Evolutionary conservation across 2,329 filamentous ascomycete species (phyloP).

Genomic region (Nectriaceae sp.): DNA sequence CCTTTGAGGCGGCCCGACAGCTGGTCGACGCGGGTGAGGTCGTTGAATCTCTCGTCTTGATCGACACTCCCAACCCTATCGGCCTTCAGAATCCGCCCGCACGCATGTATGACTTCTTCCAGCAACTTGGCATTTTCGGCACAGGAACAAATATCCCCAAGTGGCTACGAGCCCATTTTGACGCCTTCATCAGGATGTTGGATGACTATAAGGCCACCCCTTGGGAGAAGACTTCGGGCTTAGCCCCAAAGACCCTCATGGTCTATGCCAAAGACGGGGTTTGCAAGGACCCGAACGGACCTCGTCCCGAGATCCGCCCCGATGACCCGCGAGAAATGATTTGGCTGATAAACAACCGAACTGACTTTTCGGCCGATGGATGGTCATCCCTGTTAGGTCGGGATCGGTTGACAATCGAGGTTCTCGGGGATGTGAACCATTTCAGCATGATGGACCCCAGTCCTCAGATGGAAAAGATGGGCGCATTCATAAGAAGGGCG

Average conservation of each 20-base stretch:
- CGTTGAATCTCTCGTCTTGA: constrained; percentile 62
- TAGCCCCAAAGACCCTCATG: constrained; percentile 61
- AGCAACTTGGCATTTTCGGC: constrained; percentile 70
- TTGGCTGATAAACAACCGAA: constrained; percentile 74
- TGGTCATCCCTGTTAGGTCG: constrained; percentile 23
- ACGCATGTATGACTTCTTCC: constrained; percentile 70
- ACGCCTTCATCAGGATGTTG: constrained; percentile 66
- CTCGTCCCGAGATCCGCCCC: constrained; percentile 48
- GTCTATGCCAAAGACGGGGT: constrained; percentile 77
- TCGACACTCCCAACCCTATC: constrained; percentile 67
- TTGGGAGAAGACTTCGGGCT: constrained; percentile 52
- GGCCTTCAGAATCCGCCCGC: constrained; percentile 67
- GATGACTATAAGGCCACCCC: constrained; percentile 69
- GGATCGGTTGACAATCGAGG: constrained; percentile 6
- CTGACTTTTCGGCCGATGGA: constrained; percentile 55
- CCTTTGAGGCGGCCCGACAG: constrained; percentile 66
- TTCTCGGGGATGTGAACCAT: constrained; percentile 14
- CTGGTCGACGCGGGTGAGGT: constrained; percentile 57
- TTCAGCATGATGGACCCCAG: constrained; percentile 25
- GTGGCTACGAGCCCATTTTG: constrained; percentile 77
- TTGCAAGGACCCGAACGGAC: constrained; percentile 66
- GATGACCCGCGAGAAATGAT: constrained; percentile 62
- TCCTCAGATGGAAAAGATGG: constrained; percentile 20
- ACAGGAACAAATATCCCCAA: constrained; percentile 64
- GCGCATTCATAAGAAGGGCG: constrained; percentile 5